Percentiles rank a stretch among this genome's conserved stretches.
These are phyloP conservation scores for Fraxinus sp. DNA, from an alignment of 305 asterid species.

Conservation along the genomic window DNA sequence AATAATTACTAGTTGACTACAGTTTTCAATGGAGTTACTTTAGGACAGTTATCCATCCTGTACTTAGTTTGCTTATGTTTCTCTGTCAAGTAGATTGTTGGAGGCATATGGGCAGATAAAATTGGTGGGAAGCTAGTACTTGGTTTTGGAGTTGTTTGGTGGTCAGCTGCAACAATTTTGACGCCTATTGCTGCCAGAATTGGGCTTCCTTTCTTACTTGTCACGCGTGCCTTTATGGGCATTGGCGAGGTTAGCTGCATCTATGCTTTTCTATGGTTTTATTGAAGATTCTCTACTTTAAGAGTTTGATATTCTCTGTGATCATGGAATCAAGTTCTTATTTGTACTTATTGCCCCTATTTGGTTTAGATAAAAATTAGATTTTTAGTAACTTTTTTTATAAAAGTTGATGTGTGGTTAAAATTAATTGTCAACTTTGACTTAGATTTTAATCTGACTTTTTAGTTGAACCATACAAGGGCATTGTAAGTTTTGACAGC, in stretches of 20 bases:
- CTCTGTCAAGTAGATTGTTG: constrained; percentile 54
- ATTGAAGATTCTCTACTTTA: neutral
- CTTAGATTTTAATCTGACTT: neutral
- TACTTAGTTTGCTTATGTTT: constrained; percentile 4
- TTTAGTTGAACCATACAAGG: neutral
- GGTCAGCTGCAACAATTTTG: constrained; percentile 87
- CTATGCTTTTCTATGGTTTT: constrained; percentile 12
- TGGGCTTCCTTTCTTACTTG: constrained; percentile 72
- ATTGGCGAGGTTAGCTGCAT: constrained; percentile 81
- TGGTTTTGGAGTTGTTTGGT: constrained; percentile 98
- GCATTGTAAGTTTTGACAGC: neutral
- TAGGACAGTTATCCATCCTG: neutral
- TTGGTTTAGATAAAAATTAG: neutral
- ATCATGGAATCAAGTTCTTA: neutral
- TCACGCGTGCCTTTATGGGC: constrained; percentile 96
- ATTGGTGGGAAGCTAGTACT: constrained; percentile 90
- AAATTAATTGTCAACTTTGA: too few relatives aligned
- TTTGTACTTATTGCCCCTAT: neutral
- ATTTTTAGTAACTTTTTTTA: neutral
- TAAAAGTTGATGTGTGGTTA: neutral
- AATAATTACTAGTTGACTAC: neutral
- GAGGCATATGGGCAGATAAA: constrained; percentile 99
- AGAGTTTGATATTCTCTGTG: neutral
- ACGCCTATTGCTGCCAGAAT: constrained; percentile 60
- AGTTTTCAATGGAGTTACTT: neutral